Conservation (phyloP, 2,329 filamentous ascomycete species). For the Nannizziopsis arthrosporioides region DNA sequence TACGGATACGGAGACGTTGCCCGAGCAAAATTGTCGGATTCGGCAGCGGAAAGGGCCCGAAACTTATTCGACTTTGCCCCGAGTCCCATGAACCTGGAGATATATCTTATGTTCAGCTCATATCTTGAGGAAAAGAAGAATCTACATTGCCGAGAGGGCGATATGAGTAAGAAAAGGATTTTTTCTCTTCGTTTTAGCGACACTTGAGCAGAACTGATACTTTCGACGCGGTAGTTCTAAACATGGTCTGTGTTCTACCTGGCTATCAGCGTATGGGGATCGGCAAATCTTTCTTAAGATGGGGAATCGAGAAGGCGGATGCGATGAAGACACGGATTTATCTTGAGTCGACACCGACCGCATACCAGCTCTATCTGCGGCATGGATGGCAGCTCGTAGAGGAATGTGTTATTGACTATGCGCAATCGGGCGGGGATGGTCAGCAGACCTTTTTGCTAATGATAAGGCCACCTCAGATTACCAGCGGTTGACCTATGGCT, state of each 20-base stretch:
- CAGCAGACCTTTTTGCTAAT: neutral
- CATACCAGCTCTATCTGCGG: neutral
- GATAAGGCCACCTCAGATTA: neutral
- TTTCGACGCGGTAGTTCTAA: neutral
- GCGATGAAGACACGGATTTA: neutral
- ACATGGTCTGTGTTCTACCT: slow-evolving; percentile 4
- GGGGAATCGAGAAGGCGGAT: slow-evolving; percentile 6
- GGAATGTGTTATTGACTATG: slow-evolving; percentile 2
- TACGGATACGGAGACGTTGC: neutral
- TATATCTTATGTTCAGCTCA: neutral
- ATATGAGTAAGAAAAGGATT: slow-evolving; percentile 3
- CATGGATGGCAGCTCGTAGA: slow-evolving; percentile 5
- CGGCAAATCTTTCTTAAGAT: slow-evolving; percentile 2
- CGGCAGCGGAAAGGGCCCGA: neutral
- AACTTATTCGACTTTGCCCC: neutral
- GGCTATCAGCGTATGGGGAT: slow-evolving; percentile 2
- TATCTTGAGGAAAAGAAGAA: neutral
- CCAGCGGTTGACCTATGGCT: neutral
- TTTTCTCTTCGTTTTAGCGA: neutral
- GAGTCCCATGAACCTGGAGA: neutral
- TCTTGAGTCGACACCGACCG: slow-evolving; percentile 5
- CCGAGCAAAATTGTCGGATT: neutral
- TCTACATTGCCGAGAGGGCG: neutral
- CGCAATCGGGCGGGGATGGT: neutral
- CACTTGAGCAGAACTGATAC: neutral